A percentile compares a stretch with the other conserved stretches of the same genome.
Conservation (phyloP, 164 flowering plant genomes). For the Taxillus chinensis region DNA sequence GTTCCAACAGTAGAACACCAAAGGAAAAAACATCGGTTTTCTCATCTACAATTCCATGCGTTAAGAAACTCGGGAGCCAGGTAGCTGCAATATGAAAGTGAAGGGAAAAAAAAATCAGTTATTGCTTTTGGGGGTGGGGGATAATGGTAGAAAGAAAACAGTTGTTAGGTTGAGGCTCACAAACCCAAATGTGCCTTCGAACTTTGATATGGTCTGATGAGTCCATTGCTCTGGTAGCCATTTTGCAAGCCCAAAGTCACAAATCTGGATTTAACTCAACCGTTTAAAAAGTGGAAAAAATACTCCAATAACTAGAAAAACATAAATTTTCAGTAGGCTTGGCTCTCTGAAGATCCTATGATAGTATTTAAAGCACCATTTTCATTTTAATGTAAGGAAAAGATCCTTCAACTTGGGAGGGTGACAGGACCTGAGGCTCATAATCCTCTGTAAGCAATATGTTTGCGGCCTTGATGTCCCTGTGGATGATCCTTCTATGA, state of each 20-base stretch:
- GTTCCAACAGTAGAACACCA: conserved; percentile 30
- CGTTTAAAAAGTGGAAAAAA: too few species aligned
- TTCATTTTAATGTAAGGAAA: too few species aligned
- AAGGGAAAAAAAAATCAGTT: neutral
- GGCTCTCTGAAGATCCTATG: too few species aligned
- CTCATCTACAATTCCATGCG: conserved; percentile 31
- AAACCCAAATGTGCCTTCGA: conserved; percentile 31
- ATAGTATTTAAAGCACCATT: too few species aligned
- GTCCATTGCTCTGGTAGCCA: conserved; percentile 29
- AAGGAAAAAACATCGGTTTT: conserved; percentile 27
- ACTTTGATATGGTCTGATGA: conserved; percentile 22
- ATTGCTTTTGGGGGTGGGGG: neutral
- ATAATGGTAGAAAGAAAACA: neutral
- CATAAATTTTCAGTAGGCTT: too few species aligned
- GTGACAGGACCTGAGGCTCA: conserved; percentile 20
- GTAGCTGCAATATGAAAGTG: conserved; percentile 14
- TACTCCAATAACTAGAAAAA: too few species aligned
- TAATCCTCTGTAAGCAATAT: conserved; percentile 27
- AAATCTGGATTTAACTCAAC: conserved; percentile 16
- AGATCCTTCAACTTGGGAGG: too few species aligned
- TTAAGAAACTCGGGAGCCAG: conserved; percentile 32
- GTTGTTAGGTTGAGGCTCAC: neutral
- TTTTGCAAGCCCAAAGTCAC: conserved; percentile 31
- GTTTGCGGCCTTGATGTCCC: conserved; percentile 29
- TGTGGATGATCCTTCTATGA: conserved; percentile 20